Evolutionary conservation across 75 land plant genomes (phyloP).

Genomic region (Picea glauca): DNA sequence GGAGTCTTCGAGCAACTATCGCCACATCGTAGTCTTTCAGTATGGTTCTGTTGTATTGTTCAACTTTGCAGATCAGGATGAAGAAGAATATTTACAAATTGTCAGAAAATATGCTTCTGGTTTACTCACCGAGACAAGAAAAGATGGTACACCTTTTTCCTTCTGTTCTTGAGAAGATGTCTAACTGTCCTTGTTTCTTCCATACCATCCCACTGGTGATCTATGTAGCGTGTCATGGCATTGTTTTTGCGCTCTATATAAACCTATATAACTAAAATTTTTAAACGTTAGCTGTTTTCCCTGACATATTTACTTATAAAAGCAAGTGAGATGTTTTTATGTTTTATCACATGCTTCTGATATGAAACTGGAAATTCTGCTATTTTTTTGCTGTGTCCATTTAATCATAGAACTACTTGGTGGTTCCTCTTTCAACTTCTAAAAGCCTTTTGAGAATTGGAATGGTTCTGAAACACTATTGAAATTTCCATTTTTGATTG

Average conservation of each 20-base stretch:
- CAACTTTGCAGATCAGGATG: conserved; percentile 70
- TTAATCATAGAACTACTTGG: neutral
- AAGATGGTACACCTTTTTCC: conserved; percentile 53
- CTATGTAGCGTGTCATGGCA: neutral
- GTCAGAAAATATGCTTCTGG: conserved; percentile 68
- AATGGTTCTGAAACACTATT: neutral
- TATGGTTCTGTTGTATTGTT: conserved; percentile 87
- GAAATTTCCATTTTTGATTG: neutral
- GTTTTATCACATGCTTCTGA: neutral
- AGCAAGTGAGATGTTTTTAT: neutral
- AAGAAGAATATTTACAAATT: conserved; percentile 45
- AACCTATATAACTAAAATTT: neutral
- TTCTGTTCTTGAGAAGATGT: neutral
- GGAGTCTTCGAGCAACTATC: conserved; percentile 24
- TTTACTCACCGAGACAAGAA: conserved; percentile 69
- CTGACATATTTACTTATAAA: neutral
- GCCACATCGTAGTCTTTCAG: conserved; percentile 81
- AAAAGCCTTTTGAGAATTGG: neutral
- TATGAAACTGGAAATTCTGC: neutral
- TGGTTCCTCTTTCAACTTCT: neutral
- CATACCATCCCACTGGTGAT: neutral
- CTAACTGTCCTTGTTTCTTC: neutral
- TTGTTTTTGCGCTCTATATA: neutral
- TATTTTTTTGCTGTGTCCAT: neutral
- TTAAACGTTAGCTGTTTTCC: neutral